phyloP scores from a whole-genome alignment of 352 stramenopile genomes.

The Globisporangium yorkense region DNA sequence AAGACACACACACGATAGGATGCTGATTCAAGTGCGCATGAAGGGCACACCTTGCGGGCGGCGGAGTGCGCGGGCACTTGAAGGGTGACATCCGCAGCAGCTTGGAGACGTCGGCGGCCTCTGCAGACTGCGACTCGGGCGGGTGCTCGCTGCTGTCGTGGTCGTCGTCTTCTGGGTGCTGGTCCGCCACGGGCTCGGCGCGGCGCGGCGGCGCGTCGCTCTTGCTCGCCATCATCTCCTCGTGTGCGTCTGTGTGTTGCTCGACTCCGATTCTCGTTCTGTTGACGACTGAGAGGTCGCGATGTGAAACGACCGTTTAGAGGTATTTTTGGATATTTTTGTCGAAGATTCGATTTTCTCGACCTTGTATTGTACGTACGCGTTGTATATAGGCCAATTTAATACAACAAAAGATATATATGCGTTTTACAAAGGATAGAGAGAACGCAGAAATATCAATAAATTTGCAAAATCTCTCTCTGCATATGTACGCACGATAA shows the following conservation, averaged over 20 bases:
- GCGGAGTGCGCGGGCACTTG: not conserved
- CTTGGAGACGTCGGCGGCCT: not conserved
- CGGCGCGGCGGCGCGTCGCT: slow-evolving; percentile 1
- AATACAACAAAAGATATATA: not conserved
- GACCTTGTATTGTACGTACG: not conserved
- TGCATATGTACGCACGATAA: too few species aligned
- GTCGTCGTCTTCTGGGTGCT: not conserved
- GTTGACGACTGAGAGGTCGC: not conserved
- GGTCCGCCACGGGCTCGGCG: not conserved
- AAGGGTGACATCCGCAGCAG: not conserved
- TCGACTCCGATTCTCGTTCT: not conserved
- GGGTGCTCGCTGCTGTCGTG: not conserved
- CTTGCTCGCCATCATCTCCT: slow-evolving; percentile 12
- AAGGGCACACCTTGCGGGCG: not conserved
- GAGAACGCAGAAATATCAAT: not conserved
- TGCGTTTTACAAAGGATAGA: not conserved
- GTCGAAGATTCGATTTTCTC: not conserved
- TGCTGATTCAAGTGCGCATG: too few species aligned
- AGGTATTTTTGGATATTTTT: not conserved
- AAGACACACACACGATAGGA: too few species aligned
- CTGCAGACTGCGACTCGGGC: not conserved
- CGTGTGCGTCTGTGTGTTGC: not conserved
- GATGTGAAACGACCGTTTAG: not conserved
- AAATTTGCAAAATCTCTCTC: not conserved
- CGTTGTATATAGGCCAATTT: not conserved